A percentile compares a stretch with the other conserved stretches of the same genome.
Conservation (phyloP, 257 asterid species). For the Mitragyna speciosa region DNA sequence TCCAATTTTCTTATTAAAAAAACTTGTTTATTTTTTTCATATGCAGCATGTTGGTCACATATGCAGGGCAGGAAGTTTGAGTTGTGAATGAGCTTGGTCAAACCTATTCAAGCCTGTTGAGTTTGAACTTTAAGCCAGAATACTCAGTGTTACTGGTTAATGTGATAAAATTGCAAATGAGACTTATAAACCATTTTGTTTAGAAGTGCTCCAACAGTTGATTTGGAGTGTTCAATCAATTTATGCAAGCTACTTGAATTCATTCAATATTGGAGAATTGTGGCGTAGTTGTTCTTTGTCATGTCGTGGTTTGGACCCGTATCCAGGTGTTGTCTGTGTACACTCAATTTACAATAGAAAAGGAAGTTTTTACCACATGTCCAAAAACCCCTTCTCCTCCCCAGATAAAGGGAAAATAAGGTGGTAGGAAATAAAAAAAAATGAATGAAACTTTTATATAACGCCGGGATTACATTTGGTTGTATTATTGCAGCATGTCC, state of each 20-base stretch:
- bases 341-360: background rate
- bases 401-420: background rate
- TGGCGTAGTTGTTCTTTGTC: background rate
- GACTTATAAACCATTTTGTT: background rate
- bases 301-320: background rate
- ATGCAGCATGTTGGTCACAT: background rate
- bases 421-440: background rate
- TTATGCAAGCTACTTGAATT: background rate
- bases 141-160: background rate
- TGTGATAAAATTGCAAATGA: background rate
- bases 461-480: background rate
- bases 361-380: background rate
- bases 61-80: background rate
- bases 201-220: background rate
- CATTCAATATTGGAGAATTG: background rate
- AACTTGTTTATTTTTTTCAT: background rate
- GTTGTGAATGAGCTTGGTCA: background rate
- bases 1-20: background rate
- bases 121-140: background rate
- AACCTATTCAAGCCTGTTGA: background rate
- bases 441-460: background rate
- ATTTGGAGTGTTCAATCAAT: background rate
- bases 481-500: conserved; percentile 57
- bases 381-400: background rate
- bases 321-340: background rate